Evolutionary conservation across 805 yeast species (phyloP), one percentile per base, ranked within the genome.

Genomic region (Saturnispora quitensis): DNA sequence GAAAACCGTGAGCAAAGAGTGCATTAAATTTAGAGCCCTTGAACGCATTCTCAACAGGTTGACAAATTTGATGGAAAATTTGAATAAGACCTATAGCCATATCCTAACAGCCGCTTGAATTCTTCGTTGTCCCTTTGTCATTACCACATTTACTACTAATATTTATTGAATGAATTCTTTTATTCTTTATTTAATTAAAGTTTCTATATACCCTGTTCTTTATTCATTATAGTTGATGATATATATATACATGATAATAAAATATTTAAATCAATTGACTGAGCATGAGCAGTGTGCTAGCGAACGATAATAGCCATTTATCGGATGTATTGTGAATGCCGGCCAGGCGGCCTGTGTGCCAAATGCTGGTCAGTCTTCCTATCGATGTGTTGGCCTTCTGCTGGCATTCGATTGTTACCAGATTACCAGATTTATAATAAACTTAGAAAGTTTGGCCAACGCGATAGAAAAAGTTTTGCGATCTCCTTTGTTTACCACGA

Each of bases 21-120:
- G 57, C 59, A 58, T 57, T 8, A 54, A 59, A 43, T 62, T 62
- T 54, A 56, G 53, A 38, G 45, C 53, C n/a, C 49, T 61, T 33
- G 68, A 64, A 47, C 54, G 48, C 20, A 40, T 62, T 7, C 40
- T 63, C 17, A 45, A 50, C 9, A 25, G 50, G 25, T 51, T 61
- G n/a, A 34, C 56, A 7, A 40, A 42, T n/a, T 36, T 61, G 17
- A 58, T 53, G 50, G 33, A 45, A 12, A 52, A 58, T 50, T 61
- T 62, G 49, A 59, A 61, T 17, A 15, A 43, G 5, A 42, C 42
- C 7, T 38, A 38, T 42, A 40, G 33, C 20, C 17, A 35, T 13
- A 28, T 54, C 50, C 18, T 47, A 18, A 22, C 22, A 22, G 10
- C n/a, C 12, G 15, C 9, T 31, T 31, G 34, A 31, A 10, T 31